Percentiles rank a stretch among this genome's conserved stretches.
phyloP scores from a whole-genome alignment of 331 rosid genomes.

The Pyracantha coccinea region DNA sequence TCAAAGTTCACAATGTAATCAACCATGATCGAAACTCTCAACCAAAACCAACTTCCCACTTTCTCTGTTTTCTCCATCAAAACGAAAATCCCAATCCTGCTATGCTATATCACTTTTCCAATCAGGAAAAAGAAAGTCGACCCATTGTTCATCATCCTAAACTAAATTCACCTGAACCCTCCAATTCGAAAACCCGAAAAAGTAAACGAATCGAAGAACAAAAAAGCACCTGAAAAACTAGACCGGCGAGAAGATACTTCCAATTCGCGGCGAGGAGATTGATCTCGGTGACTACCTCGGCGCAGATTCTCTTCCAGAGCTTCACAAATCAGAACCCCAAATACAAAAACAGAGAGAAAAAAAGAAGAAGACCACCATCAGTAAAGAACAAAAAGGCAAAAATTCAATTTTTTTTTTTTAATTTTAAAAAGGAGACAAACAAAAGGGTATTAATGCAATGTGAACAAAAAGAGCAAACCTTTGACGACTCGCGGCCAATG shows the following conservation, averaged over 20 bases:
- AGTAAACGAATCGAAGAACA: neutral
- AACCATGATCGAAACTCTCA: slow-evolving; percentile 23
- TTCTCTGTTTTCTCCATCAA: neutral
- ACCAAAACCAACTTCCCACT: slow-evolving; percentile 3
- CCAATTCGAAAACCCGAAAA: neutral
- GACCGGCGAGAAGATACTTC: slow-evolving; percentile 86
- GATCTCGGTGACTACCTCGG: slow-evolving; percentile 78
- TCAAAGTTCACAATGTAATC: slow-evolving; percentile 11
- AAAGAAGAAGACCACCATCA: slow-evolving; percentile 4
- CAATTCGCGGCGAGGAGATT: slow-evolving; percentile 68
- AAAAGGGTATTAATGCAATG: neutral
- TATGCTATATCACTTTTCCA: neutral
- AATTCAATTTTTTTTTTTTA: neutral
- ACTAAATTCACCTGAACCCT: neutral
- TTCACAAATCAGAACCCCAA: slow-evolving; percentile 7
- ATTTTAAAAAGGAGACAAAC: neutral
- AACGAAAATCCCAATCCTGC: neutral
- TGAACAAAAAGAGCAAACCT: slow-evolving; percentile 36
- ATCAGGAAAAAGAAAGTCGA: neutral
- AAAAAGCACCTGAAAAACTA: slow-evolving; percentile 64
- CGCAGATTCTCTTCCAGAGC: slow-evolving; percentile 91
- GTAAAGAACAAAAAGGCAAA: slow-evolving; percentile 1
- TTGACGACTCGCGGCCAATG: slow-evolving; percentile 94
- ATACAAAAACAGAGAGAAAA: neutral
- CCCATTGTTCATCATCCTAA: neutral